A percentile compares a stretch with the other conserved stretches of the same genome.
Evolutionary conservation across 1,284 basidiomycete species (phyloP).

Genomic region (Naganishia liquefaciens): DNA sequence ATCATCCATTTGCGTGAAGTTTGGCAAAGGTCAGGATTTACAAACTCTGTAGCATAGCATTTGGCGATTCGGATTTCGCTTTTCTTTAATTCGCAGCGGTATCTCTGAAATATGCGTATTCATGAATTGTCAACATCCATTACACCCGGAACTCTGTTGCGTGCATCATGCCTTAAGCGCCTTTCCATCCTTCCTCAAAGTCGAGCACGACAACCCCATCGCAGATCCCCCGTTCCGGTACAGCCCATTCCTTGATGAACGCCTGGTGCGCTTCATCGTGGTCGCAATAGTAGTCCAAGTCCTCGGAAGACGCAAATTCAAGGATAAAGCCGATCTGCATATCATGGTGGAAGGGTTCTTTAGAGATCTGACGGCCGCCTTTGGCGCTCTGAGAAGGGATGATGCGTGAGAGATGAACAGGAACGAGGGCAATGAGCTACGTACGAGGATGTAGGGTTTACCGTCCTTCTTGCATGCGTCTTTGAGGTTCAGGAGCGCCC

Average conservation of each 20-base stretch:
- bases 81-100: constrained; percentile 6
- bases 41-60: constrained; percentile 1
- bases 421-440: neutral
- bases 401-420: neutral
- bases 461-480: constrained; percentile 28
- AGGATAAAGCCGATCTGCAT: constrained; percentile 30
- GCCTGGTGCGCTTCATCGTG: constrained; percentile 25
- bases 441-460: constrained; percentile 32
- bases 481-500: constrained; percentile 23
- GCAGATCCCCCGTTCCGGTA: constrained; percentile 1
- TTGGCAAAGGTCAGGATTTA: no score
- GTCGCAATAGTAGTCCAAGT: constrained; percentile 27
- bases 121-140: constrained; percentile 8
- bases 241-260: constrained; percentile 18
- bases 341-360: constrained; percentile 18
- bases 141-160: neutral
- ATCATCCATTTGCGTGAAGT: no score
- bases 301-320: constrained; percentile 20
- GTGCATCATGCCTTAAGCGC: neutral
- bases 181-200: constrained; percentile 21
- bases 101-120: constrained; percentile 10
- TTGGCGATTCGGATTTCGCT: neutral
- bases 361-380: constrained; percentile 30
- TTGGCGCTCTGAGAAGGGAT: constrained; percentile 11
- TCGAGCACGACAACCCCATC: constrained; percentile 28